Evolutionary conservation across 2,329 filamentous ascomycete genomes (phyloP).

Genomic region (Fusarium nelsonii): DNA sequence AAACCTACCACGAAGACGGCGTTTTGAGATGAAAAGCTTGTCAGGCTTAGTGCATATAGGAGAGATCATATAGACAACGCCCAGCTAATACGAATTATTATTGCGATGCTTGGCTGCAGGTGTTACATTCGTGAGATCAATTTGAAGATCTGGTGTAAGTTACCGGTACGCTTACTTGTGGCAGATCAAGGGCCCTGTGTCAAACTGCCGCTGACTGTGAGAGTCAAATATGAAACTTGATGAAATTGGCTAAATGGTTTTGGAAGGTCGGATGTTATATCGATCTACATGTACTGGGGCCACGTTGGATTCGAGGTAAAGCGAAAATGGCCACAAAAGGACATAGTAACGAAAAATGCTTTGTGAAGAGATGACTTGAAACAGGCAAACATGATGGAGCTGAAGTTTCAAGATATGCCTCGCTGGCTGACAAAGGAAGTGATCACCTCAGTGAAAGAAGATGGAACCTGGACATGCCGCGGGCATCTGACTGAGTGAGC

Average conservation of each 20-base stretch:
- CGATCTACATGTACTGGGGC: neutral
- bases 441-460: constrained; percentile 16
- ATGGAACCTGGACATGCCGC: constrained; percentile 1
- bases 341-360: constrained; percentile 17
- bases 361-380: constrained; percentile 22
- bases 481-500: neutral
- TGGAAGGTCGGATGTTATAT: constrained; percentile 1
- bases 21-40: constrained; percentile 11
- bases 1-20: neutral
- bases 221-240: constrained; percentile 21
- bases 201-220: constrained; percentile 18
- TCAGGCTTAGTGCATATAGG: constrained; percentile 7
- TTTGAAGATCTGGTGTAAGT: constrained; percentile 21
- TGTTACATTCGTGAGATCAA: constrained; percentile 23
- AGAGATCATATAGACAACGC: neutral
- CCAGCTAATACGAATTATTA: neutral
- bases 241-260: neutral
- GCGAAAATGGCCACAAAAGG: constrained; percentile 3
- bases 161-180: constrained; percentile 20
- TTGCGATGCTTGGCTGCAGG: constrained; percentile 12
- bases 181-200: constrained; percentile 15
- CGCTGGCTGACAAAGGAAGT: constrained; percentile 31
- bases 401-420: constrained; percentile 43
- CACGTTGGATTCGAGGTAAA: neutral
- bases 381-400: constrained; percentile 29